A percentile compares a stretch with the other conserved stretches of the same genome.
Conservation (phyloP, 2,329 filamentous ascomycete species). For the Graphium sp. region DNA sequence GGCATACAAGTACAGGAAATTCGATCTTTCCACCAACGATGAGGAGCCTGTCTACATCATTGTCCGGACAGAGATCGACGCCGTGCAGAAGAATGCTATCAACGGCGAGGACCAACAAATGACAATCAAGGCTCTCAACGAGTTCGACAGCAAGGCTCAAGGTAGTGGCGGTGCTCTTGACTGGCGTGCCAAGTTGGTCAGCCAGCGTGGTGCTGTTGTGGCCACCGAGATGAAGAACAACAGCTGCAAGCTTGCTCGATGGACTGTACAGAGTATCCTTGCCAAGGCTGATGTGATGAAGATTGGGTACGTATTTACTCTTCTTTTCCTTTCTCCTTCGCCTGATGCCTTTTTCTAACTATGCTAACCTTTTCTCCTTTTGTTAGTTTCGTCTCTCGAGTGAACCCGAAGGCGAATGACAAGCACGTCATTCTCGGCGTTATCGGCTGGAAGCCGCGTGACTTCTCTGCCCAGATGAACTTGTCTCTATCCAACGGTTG, state of each 20-base stretch:
- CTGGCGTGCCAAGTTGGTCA: constrained; percentile 90
- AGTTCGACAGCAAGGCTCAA: constrained; percentile 96
- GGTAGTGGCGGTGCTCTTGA: constrained; percentile 88
- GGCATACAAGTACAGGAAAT: constrained; percentile 95
- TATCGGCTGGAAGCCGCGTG: constrained; percentile 91
- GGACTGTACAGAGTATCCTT: constrained; percentile 93
- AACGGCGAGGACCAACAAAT: constrained; percentile 83
- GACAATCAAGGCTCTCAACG: constrained; percentile 91
- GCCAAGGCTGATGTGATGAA: constrained; percentile 98
- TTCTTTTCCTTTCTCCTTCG: constrained; percentile 1
- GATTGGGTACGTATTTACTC: constrained; percentile 52
- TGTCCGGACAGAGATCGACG: constrained; percentile 89
- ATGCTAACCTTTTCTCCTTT: constrained; percentile 11
- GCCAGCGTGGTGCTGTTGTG: constrained; percentile 89
- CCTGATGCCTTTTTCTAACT: neutral
- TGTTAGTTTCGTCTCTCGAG: constrained; percentile 77
- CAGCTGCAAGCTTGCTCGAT: constrained; percentile 93
- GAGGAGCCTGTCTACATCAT: constrained; percentile 87
- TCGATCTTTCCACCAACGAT: constrained; percentile 88
- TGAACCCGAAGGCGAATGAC: constrained; percentile 81
- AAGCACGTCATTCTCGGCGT: constrained; percentile 93
- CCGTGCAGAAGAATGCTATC: constrained; percentile 87
- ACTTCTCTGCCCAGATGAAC: constrained; percentile 97
- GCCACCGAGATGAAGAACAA: constrained; percentile 99
- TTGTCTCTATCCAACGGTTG: constrained; percentile 91